Conservation (phyloP, 331 rosid genomes). For the Quercus phellos region DNA sequence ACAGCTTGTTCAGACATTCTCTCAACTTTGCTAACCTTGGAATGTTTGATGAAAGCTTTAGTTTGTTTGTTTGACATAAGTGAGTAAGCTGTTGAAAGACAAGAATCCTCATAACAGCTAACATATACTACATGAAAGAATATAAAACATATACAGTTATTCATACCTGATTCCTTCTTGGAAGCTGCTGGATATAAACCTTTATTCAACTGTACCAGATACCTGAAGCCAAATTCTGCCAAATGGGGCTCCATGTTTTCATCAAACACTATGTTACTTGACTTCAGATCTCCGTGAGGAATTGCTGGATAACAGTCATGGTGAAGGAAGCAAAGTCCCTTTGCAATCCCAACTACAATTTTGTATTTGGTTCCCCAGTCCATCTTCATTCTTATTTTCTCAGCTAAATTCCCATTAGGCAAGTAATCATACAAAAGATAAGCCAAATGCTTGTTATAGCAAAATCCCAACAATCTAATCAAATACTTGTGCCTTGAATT, state of each 20-base stretch:
- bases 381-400: slow-evolving; percentile 53
- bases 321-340: slow-evolving; percentile 87
- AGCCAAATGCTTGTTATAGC: slow-evolving; percentile 72
- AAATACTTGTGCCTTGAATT: slow-evolving; percentile 80
- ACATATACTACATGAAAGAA: not conserved
- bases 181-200: slow-evolving; percentile 36
- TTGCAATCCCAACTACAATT: slow-evolving; percentile 64
- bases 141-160: not conserved
- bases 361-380: slow-evolving; percentile 70
- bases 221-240: slow-evolving; percentile 77
- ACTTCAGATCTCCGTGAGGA: slow-evolving; percentile 81
- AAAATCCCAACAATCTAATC: slow-evolving; percentile 64
- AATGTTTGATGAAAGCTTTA: not conserved
- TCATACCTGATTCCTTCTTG: slow-evolving; percentile 59
- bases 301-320: slow-evolving; percentile 76
- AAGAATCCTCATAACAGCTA: not conserved
- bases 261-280: slow-evolving; percentile 68
- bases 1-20: slow-evolving; percentile 1
- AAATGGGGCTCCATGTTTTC: slow-evolving; percentile 86
- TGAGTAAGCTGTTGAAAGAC: not conserved
- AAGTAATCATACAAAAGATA: slow-evolving; percentile 71
- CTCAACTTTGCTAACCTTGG: not conserved
- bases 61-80: slow-evolving; percentile 7
- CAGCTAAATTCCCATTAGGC: slow-evolving; percentile 77
- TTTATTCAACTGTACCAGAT: slow-evolving; percentile 45